Base-by-base conservation (phyloP, 306 rosid genomes). In the Quercus bicolor region DNA sequence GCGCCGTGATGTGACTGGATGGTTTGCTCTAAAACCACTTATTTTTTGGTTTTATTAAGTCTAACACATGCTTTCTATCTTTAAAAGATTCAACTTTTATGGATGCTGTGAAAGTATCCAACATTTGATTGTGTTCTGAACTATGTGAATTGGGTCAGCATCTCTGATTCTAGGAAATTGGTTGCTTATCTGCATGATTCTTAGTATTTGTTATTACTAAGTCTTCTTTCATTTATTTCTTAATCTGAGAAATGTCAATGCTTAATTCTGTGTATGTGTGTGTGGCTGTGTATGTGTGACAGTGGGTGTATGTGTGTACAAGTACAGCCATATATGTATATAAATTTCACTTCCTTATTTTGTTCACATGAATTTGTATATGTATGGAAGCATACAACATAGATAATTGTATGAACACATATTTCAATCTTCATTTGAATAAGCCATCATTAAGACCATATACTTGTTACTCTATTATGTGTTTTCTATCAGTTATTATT, bases 1-100 rank as follows among this genome's bases (percentile, higher is more conserved):
- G 77, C 85, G 86, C 15, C 88, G 90, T 26, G 80, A 79, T 68
- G 74, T 91, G 55, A 91, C 91, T 62, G 94, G 95, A 89, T 94
- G 98, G 97, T 94, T 80, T 86, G 91, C 81, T 74, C 79, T 76
- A 45, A 57, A 79, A 57, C 77, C 55, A 62, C 23, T 55, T 76
- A 18, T 57, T 76, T 76, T 53, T 75, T 9, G 60, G 73, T 52
- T 4, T 66, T 70, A 34, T 57, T 33, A 10, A 19, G 62, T 74
- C 34, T 29, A 15, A 65, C 14, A 65, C 48, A 16, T 31, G 70
- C 13, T 45, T 18, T 29, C 51, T 28, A 18, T 23, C 57, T 14
- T 45, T 26, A 3, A 29, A 4, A 26, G 6, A 26, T 66, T 33
- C 72, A 34, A 66, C 26, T 18, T 19, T 1, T 66, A 3, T 18